Base-by-base conservation (phyloP, 768 basidiomycete species). In the Trametes cinnabarina region DNA sequence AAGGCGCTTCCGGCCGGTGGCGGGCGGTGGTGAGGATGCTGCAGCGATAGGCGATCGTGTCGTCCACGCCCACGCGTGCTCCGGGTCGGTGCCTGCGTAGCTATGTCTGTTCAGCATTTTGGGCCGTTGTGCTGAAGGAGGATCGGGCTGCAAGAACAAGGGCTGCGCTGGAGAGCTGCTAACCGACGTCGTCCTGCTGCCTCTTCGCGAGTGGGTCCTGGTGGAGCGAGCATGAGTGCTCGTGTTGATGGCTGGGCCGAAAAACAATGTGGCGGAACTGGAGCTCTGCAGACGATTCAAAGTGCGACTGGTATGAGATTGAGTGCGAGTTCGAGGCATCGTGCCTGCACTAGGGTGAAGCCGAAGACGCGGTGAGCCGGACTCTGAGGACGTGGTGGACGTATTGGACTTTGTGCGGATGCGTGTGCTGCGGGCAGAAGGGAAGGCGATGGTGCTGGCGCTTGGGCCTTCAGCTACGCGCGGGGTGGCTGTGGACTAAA, bases 261-360 rank as follows among this genome's bases (percentile, higher is more conserved):
- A 90, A 69, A 89, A 88, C 11, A 87, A 71, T 0, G 86, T 83
- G 17, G 85, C 86, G 2, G 82, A 80, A 63, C 81, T 73, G 9
- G 63, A 66, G 51, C 75, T 86, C 20, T 84, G 76, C 19, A 82
- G 76, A 34, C 87, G 82, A 44, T 69, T 77, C 40, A 84, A 67
- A 78, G 77, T 50, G 14, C 58, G 61, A 39, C 63, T 61, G 32
- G 60, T 80, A 78, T 53, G 68, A 65, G 60, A 75, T 71, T 66
- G 74, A 56, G 56, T 70, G 67, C 70, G 62, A 58, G 72, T 68
- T 54, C 69, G 58, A 44, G 70, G 65, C 10, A 71, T 64, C 30
- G 70, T 67, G 52, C 74, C 66, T 32, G 76, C 79, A 17, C 73
- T 76, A 20, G 83, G 71, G 17, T 86, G 81, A 57, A 79, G 82